Evolutionary conservation across 2,329 filamentous ascomycete genomes (phyloP).

Genomic region (Aspergillus tubingensis): DNA sequence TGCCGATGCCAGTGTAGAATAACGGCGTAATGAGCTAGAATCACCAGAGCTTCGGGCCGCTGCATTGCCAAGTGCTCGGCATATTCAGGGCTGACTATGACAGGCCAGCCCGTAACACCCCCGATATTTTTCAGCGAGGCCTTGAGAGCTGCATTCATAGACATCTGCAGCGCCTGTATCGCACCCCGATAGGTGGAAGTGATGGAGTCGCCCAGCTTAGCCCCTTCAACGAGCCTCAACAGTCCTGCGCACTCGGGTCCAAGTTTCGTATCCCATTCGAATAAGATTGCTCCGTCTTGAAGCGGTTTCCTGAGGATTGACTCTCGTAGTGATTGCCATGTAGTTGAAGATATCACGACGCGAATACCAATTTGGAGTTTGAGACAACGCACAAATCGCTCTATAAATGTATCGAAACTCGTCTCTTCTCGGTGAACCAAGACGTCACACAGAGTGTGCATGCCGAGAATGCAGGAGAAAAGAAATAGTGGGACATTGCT

Average conservation of each 20-base stretch:
- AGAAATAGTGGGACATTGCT: conserved; percentile 25
- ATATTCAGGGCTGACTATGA: conserved; percentile 33
- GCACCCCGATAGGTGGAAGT: conserved; percentile 12
- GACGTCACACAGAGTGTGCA: conserved; percentile 53
- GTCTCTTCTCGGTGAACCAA: conserved; percentile 40
- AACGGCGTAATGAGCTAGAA: conserved; percentile 43
- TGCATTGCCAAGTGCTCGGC: conserved; percentile 31
- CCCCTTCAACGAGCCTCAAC: conserved; percentile 10
- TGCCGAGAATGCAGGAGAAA: conserved; percentile 23
- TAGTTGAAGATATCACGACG: conserved; percentile 11
- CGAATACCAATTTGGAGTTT: conserved; percentile 31
- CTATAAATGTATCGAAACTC: conserved; percentile 40
- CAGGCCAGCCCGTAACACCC: conserved; percentile 26
- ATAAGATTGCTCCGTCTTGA: conserved; percentile 2
- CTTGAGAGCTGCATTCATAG: conserved; percentile 1
- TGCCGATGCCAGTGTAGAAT: conserved; percentile 36
- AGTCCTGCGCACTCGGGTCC: conserved; percentile 8
- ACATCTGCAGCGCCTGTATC: conserved; percentile 12
- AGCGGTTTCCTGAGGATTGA: conserved; percentile 16
- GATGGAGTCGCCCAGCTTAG: conserved; percentile 9
- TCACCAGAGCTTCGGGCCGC: conserved; percentile 40
- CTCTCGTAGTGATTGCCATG: conserved; percentile 19
- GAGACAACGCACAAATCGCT: conserved; percentile 29
- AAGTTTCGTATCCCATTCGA: background rate
- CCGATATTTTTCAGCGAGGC: background rate